phyloP scores from a whole-genome alignment of 331 rosid species.

The Quercus phellos region DNA sequence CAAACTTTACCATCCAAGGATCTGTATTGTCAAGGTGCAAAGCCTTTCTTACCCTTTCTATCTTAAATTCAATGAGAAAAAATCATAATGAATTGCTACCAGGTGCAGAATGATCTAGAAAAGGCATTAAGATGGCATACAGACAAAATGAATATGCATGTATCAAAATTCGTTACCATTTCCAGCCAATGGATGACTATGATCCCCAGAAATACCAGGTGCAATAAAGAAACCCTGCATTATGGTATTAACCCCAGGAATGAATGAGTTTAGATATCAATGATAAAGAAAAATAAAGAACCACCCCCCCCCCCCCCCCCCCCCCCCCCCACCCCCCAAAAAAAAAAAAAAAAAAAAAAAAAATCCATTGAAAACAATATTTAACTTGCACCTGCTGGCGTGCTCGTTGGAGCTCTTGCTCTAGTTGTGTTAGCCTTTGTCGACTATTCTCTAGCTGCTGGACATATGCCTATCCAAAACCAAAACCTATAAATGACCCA shows the following conservation, averaged over 20 bases:
- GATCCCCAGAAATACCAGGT: constrained; percentile 48
- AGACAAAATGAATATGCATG: background rate
- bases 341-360: background rate
- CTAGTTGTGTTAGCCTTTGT: constrained; percentile 57
- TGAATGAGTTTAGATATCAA: background rate
- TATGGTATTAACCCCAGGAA: constrained; percentile 9
- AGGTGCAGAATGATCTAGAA: background rate
- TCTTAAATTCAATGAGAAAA: background rate
- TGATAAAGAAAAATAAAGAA: background rate
- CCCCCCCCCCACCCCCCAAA: too few relatives aligned
- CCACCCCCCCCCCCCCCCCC: background rate
- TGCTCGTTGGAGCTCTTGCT: constrained; percentile 69
- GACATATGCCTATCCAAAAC: constrained; percentile 73
- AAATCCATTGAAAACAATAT: background rate
- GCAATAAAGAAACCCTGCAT: constrained; percentile 51
- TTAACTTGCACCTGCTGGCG: constrained; percentile 58
- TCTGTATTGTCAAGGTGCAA: background rate
- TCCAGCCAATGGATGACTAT: constrained; percentile 42
- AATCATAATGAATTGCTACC: background rate
- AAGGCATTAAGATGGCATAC: background rate
- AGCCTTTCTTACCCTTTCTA: background rate
- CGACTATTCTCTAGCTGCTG: constrained; percentile 69
- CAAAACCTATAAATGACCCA: constrained; percentile 48
- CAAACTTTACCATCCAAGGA: too few relatives aligned
- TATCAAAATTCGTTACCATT: constrained; percentile 38